Percentiles rank a stretch among this genome's conserved stretches.
phyloP scores from a whole-genome alignment of 495 filamentous ascomycete genomes.

The Bacidia gigantensis region DNA sequence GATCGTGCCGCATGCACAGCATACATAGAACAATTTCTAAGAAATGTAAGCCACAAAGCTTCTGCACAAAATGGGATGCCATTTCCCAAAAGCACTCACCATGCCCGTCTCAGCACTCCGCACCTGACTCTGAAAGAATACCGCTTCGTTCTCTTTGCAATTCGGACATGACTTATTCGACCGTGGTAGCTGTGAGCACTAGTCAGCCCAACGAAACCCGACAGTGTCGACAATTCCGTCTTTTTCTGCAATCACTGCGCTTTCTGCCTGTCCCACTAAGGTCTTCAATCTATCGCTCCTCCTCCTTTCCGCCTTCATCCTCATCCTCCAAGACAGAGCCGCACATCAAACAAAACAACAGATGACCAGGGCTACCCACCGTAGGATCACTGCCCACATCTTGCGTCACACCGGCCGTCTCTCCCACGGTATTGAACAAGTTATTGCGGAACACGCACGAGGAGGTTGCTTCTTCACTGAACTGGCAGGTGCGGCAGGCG shows the following conservation, averaged over 20 bases:
- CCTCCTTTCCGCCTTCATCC: slow-evolving; percentile 10
- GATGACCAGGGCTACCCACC: slow-evolving; percentile 50
- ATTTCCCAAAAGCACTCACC: slow-evolving; percentile 41
- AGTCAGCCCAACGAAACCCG: slow-evolving; percentile 7
- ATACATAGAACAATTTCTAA: slow-evolving; percentile 96
- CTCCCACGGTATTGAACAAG: slow-evolving; percentile 73
- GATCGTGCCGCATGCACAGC: slow-evolving; percentile 66
- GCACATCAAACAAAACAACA: slow-evolving; percentile 22
- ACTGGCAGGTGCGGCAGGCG: slow-evolving; percentile 83
- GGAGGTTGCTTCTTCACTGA: slow-evolving; percentile 68
- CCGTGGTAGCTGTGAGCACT: slow-evolving; percentile 59
- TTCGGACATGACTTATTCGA: slow-evolving; percentile 68
- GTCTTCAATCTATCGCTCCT: no score
- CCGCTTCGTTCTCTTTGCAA: slow-evolving; percentile 74
- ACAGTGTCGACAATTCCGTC: no score
- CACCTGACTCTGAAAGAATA: slow-evolving; percentile 98
- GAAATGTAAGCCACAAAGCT: slow-evolving; percentile 15
- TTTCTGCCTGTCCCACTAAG: no score
- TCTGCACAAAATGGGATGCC: not conserved
- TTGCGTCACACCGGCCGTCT: slow-evolving; percentile 93
- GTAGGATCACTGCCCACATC: slow-evolving; percentile 95
- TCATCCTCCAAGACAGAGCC: slow-evolving; percentile 19
- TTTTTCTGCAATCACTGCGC: no score
- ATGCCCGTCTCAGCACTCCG: slow-evolving; percentile 93
- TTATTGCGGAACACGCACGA: slow-evolving; percentile 87